Conservation (phyloP, 345 rosid genomes). For the Salix dunnii region DNA sequence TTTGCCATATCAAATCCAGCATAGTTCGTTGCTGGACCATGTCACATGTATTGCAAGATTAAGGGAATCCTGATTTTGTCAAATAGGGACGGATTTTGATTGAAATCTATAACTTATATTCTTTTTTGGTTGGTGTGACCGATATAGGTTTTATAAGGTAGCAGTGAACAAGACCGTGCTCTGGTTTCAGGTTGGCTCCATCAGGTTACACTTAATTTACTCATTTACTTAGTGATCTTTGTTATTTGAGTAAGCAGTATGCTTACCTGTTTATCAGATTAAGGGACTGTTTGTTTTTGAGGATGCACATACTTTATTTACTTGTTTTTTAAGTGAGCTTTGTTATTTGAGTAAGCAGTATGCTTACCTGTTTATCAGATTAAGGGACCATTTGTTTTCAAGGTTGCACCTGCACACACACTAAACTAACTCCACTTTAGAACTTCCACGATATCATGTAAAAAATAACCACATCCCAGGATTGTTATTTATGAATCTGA, state of each 20-base stretch:
- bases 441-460: background rate
- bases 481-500: background rate
- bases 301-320: slow-evolving; percentile 40
- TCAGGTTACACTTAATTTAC: slow-evolving; percentile 75
- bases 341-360: background rate
- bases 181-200: slow-evolving; percentile 99
- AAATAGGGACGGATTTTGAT: slow-evolving; percentile 1
- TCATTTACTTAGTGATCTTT: slow-evolving; percentile 22
- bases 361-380: background rate
- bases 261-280: background rate
- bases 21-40: background rate
- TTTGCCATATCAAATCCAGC: background rate
- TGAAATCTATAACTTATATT: background rate
- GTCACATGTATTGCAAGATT: background rate
- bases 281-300: background rate
- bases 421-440: background rate
- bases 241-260: background rate
- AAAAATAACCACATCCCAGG: too few species aligned
- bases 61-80: background rate
- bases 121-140: slow-evolving; percentile 4
- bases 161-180: slow-evolving; percentile 58
- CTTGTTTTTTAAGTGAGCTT: slow-evolving; percentile 22
- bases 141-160: slow-evolving; percentile 76
- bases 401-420: too few species aligned
- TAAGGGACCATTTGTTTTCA: background rate